Percentiles rank a stretch among this genome's conserved stretches.
These are phyloP conservation scores for Leccinum incarnatum DNA, from an alignment of 768 basidiomycete species.

Conservation along the genomic window DNA sequence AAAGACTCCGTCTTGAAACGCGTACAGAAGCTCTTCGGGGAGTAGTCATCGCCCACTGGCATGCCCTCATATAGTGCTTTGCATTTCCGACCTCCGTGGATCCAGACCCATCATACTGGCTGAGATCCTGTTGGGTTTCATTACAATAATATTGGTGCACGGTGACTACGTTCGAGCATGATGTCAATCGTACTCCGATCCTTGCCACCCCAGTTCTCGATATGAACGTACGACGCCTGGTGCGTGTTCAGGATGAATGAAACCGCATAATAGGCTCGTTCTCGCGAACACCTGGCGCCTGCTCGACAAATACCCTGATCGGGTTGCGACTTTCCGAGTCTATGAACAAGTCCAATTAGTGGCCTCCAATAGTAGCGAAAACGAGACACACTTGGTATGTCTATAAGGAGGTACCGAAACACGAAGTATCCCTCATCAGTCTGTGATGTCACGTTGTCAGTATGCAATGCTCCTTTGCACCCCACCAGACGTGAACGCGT, in stretches of 20 bases:
- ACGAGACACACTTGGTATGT: slow-evolving; percentile 66
- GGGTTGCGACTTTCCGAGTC: slow-evolving; percentile 62
- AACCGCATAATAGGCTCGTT: slow-evolving; percentile 71
- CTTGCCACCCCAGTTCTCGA: slow-evolving; percentile 10
- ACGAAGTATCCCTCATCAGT: slow-evolving; percentile 76
- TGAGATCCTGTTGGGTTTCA: slow-evolving; percentile 25
- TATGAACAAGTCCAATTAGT: slow-evolving; percentile 27
- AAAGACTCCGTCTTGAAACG: slow-evolving; percentile 96
- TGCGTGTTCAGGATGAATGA: slow-evolving; percentile 38
- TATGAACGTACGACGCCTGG: slow-evolving; percentile 8
- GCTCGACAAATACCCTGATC: slow-evolving; percentile 68
- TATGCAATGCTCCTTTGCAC: slow-evolving; percentile 3
- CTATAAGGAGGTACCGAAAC: slow-evolving; percentile 73
- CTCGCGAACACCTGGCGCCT: slow-evolving; percentile 61
- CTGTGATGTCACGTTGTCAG: slow-evolving; percentile 36
- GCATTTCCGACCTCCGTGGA: slow-evolving; percentile 6
- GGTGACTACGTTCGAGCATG: slow-evolving; percentile 15
- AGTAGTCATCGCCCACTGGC: slow-evolving; percentile 43
- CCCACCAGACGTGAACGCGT: background rate
- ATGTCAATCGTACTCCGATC: slow-evolving; percentile 10
- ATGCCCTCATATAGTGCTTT: slow-evolving; percentile 7
- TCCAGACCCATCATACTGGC: slow-evolving; percentile 7
- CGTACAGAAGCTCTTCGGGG: slow-evolving; percentile 95
- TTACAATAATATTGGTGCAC: slow-evolving; percentile 20
- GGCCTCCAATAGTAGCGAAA: slow-evolving; percentile 18